These are phyloP conservation scores for Chrysoporthe cubensis DNA, from an alignment of 2,329 filamentous ascomycete species.

Conservation along the genomic window DNA sequence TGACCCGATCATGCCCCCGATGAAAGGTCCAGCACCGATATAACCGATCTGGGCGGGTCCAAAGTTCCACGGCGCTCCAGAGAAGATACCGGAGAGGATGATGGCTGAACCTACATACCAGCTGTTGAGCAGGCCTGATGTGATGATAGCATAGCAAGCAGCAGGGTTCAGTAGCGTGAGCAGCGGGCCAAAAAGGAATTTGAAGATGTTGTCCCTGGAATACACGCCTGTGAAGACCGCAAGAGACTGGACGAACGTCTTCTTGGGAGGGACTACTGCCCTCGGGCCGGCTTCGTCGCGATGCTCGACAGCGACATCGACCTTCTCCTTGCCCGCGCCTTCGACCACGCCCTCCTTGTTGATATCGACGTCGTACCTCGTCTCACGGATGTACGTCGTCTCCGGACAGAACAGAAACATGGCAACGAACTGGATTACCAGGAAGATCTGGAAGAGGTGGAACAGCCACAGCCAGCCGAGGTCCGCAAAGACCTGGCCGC, in stretches of 20 bases:
- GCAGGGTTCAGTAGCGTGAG: conserved; percentile 44
- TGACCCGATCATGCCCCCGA: conserved; percentile 42
- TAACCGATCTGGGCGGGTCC: conserved; percentile 43
- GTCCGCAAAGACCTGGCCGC: conserved; percentile 31
- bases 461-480: conserved; percentile 38
- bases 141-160: conserved; percentile 43
- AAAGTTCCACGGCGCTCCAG: conserved; percentile 42
- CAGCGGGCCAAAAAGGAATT: conserved; percentile 36
- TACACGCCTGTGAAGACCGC: conserved; percentile 12
- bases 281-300: not conserved
- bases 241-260: conserved; percentile 6
- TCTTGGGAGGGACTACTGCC: not conserved
- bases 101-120: conserved; percentile 45
- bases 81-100: conserved; percentile 45
- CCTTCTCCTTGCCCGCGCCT: not conserved
- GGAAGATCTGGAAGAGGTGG: conserved; percentile 40
- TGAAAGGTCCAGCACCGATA: conserved; percentile 43
- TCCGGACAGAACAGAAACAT: conserved; percentile 45
- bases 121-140: conserved; percentile 41
- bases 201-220: conserved; percentile 16
- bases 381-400: conserved; percentile 40
- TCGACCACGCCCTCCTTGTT: not conserved
- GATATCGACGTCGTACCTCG: conserved; percentile 9
- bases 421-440: conserved; percentile 37
- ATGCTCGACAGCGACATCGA: not conserved